phyloP scores from a whole-genome alignment of 805 yeast genomes.

The Saturnispora sekii region DNA sequence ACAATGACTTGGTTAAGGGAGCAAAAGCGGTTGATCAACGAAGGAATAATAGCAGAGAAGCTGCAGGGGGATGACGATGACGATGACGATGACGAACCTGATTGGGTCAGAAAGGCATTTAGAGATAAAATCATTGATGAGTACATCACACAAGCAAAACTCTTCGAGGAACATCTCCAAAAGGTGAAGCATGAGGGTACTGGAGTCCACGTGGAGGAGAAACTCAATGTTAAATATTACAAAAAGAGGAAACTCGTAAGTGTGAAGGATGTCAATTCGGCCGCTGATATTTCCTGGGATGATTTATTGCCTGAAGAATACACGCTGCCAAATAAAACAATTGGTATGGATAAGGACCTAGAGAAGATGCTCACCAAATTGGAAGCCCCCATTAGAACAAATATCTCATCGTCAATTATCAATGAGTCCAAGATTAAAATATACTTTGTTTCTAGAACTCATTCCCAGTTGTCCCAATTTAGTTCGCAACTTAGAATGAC shows the following conservation, averaged over 20 bases:
- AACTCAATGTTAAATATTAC: slow-evolving; percentile 18
- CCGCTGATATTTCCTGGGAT: slow-evolving; percentile 3
- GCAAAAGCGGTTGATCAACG: slow-evolving; percentile 10
- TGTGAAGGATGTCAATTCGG: too few species aligned
- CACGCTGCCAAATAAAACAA: slow-evolving; percentile 19
- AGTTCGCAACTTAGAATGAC: slow-evolving; percentile 60
- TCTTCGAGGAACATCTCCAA: slow-evolving; percentile 34
- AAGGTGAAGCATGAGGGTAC: slow-evolving; percentile 24
- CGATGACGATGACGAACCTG: slow-evolving; percentile 35
- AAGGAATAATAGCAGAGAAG: slow-evolving; percentile 8
- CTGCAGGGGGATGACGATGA: slow-evolving; percentile 19
- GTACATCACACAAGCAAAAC: slow-evolving; percentile 22
- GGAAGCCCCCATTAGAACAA: slow-evolving; percentile 15
- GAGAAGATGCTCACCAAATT: slow-evolving; percentile 36
- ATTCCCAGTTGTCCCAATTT: slow-evolving; percentile 79
- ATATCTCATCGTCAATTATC: slow-evolving; percentile 8
- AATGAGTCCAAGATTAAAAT: slow-evolving; percentile 38
- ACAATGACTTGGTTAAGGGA: slow-evolving; percentile 66
- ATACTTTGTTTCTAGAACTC: slow-evolving; percentile 77
- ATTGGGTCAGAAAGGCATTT: slow-evolving; percentile 28
- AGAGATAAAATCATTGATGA: slow-evolving; percentile 27
- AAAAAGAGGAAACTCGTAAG: slow-evolving; percentile 16
- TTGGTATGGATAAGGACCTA: slow-evolving; percentile 37
- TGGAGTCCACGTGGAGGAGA: slow-evolving; percentile 15
- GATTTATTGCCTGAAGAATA: slow-evolving; percentile 25